phyloP scores from a whole-genome alignment of 129 eudicot genomes.

The Flaveria ramosissima region DNA sequence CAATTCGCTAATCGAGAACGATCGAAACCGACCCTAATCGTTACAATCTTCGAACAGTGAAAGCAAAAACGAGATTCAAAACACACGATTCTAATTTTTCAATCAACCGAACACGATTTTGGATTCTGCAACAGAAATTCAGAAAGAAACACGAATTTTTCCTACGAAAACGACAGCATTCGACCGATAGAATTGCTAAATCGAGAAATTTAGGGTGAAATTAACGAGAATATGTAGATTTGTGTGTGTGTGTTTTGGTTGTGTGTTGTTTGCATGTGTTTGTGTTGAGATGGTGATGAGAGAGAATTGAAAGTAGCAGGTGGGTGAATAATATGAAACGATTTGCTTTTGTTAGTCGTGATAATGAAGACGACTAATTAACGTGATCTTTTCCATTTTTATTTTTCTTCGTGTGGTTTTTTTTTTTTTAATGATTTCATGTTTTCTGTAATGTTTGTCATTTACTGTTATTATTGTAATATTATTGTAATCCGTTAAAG shows the following conservation, averaged over 20 bases:
- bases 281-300: neutral
- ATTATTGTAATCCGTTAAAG: too few species aligned
- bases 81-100: neutral
- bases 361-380: conserved; percentile 16
- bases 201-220: neutral
- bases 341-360: conserved; percentile 31
- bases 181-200: neutral
- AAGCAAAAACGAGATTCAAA: neutral
- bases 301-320: conserved; percentile 18
- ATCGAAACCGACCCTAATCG: conserved; percentile 27
- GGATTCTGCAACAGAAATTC: neutral
- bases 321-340: conserved; percentile 15
- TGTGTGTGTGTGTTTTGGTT: neutral
- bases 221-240: conserved; percentile 3
- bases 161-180: conserved; percentile 3
- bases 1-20: conserved; percentile 7
- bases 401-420: neutral
- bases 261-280: neutral
- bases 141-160: neutral
- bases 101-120: conserved; percentile 15
- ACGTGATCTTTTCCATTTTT: neutral
- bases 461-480: neutral
- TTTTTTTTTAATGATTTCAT: neutral
- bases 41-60: conserved; percentile 12
- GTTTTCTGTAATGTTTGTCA: neutral